Percentiles rank a stretch among this genome's conserved stretches.
Conservation (phyloP, 192 early-diverging fungal species). For the Rhizophagus sp. region DNA sequence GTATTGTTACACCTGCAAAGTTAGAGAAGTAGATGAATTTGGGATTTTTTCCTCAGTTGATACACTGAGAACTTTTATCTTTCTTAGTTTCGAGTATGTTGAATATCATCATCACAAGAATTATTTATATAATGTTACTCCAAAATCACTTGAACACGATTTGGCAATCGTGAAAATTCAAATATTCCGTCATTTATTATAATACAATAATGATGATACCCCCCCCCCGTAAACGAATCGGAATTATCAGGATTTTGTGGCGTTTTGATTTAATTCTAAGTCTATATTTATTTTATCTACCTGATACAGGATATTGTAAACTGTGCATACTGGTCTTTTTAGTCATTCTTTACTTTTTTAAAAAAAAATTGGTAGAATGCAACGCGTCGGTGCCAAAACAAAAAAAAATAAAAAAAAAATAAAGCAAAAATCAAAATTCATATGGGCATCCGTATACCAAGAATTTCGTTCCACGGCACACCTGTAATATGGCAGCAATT, state of each 20-base stretch:
- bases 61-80: neutral
- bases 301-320: too few species aligned
- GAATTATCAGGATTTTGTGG: neutral
- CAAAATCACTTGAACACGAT: too few species aligned
- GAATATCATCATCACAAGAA: too few species aligned
- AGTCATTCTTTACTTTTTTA: neutral
- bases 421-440: neutral
- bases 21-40: neutral
- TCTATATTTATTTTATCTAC: too few species aligned
- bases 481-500: constrained; percentile 23
- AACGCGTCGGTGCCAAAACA: neutral
- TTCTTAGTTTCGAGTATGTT: neutral
- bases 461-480: constrained; percentile 25
- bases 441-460: constrained; percentile 5
- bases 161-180: too few species aligned
- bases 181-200: too few species aligned
- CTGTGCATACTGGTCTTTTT: too few species aligned
- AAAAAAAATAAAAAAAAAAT: neutral
- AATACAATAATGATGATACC: too few species aligned
- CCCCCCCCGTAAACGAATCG: too few species aligned
- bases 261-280: neutral
- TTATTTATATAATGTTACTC: too few species aligned
- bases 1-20: neutral
- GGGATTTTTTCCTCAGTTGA: neutral
- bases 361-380: neutral